These are phyloP conservation scores for Grigorovia yakushimaensis DNA, from an alignment of 805 yeast genomes.

Conservation along the genomic window DNA sequence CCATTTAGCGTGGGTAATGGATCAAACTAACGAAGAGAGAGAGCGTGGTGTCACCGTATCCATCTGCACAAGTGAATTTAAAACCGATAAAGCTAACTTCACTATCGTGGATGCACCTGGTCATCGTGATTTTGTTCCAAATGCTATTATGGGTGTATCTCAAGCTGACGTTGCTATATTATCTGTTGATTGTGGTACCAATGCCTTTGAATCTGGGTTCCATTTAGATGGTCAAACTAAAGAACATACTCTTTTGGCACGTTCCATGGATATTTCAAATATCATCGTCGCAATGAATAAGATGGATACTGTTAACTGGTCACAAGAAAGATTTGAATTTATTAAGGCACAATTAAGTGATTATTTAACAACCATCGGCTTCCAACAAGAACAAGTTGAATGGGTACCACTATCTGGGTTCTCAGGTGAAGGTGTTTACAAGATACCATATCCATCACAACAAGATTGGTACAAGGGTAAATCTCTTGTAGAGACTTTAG, in stretches of 20 bases:
- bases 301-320: slow-evolving; percentile 90
- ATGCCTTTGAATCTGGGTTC: slow-evolving; percentile 98
- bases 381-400: slow-evolving; percentile 64
- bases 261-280: slow-evolving; percentile 91
- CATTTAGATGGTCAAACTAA: slow-evolving; percentile 98
- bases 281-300: slow-evolving; percentile 81
- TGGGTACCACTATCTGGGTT: slow-evolving; percentile 96
- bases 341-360: slow-evolving; percentile 69
- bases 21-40: slow-evolving; percentile 96
- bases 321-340: slow-evolving; percentile 83
- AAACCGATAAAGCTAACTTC: slow-evolving; percentile 88
- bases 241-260: slow-evolving; percentile 92
- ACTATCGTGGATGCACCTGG: slow-evolving; percentile 99
- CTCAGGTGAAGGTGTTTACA: slow-evolving; percentile 93
- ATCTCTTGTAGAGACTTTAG: slow-evolving; percentile 74
- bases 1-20: slow-evolving; percentile 99
- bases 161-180: slow-evolving; percentile 97
- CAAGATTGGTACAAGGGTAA: slow-evolving; percentile 93
- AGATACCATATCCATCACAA: slow-evolving; percentile 39
- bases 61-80: slow-evolving; percentile 94
- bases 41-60: slow-evolving; percentile 98
- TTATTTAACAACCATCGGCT: slow-evolving; percentile 80
- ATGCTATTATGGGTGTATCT: slow-evolving; percentile 98
- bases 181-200: slow-evolving; percentile 94
- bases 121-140: slow-evolving; percentile 95